Base-by-base conservation (phyloP, 768 basidiomycete genomes). In the Russula foetens region DNA sequence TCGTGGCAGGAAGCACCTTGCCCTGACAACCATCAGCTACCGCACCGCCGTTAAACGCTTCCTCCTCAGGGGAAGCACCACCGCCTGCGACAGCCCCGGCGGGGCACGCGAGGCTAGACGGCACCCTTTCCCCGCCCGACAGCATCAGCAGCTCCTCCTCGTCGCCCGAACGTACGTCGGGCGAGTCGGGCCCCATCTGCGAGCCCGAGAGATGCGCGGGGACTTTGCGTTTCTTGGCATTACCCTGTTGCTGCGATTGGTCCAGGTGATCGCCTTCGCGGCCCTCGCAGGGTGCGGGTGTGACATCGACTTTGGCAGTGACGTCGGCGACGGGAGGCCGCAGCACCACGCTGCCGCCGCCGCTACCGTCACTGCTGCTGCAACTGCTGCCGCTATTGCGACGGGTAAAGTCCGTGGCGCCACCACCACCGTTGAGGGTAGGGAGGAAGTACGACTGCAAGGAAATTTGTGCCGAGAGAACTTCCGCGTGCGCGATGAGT, bases 201-300 rank as follows among this genome's bases (percentile, higher is more conserved):
- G 73, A 70, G 53, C 75, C 73, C 17, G 75, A 71, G 56, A 75
- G 69, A 70, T 88, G 85, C 39, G 82, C 80, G 0, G 91, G 90
- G 3, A 92, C 90, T 70, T 92, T 92, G 50, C 90, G 79, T 75
- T 92, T 92, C 81, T 92, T 92, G 50, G 88, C 87, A 67, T 92
- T 92, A 8, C 85, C 86, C 3, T 84, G 88, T 64, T 90, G 89
- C 62, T 81, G 84, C 31, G 85, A 72, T 66, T 87, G 85, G 70
- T 90, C 86, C 17, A 78, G 68, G 65, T 84, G 84, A 68, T 87
- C 88, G 23, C 77, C 82, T 11, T 74, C 79, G 31, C 77, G 80
- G 48, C 81, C 56, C 79, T 79, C 31, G 59, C 71, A 58, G 68
- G 62, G 24, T 67, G 56, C 46, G 63, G 53, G 58, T 8, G 58